Percentiles rank a stretch among this genome's conserved stretches.
phyloP scores from a whole-genome alignment of 2,329 filamentous ascomycete genomes.

The Cladophialophora immunda region DNA sequence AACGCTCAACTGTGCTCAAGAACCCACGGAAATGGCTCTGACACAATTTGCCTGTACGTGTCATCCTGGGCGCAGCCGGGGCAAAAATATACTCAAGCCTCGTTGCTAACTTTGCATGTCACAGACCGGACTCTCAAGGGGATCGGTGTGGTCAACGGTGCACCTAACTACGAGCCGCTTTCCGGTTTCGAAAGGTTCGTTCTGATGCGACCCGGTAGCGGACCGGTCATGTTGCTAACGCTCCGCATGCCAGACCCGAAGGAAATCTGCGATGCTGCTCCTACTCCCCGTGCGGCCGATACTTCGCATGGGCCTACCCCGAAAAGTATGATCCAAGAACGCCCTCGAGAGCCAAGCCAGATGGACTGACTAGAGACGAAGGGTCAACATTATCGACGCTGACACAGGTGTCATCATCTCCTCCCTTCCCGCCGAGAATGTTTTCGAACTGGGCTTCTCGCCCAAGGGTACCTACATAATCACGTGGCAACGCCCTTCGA shows the following conservation, averaged over 20 bases:
- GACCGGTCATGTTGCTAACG: constrained; percentile 19
- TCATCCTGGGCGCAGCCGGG: background rate
- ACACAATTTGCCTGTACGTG: constrained; percentile 87
- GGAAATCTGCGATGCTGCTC: constrained; percentile 93
- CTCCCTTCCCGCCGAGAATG: constrained; percentile 78
- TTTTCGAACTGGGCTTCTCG: constrained; percentile 95
- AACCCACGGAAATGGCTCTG: constrained; percentile 70
- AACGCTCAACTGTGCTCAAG: background rate
- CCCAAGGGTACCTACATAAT: constrained; percentile 91
- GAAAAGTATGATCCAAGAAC: constrained; percentile 63
- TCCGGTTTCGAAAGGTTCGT: constrained; percentile 74
- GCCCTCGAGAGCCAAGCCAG: background rate
- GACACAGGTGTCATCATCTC: constrained; percentile 77
- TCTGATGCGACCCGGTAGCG: constrained; percentile 6
- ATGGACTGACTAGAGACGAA: constrained; percentile 44
- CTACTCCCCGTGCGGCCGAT: constrained; percentile 95
- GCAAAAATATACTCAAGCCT: constrained; percentile 6
- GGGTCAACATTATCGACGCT: constrained; percentile 85
- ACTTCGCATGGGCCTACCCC: constrained; percentile 92
- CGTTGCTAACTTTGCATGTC: constrained; percentile 25
- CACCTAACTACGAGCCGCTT: constrained; percentile 84
- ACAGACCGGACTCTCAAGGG: constrained; percentile 91
- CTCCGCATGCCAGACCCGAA: constrained; percentile 71
- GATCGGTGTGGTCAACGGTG: constrained; percentile 92
- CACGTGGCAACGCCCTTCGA: constrained; percentile 92